Evolutionary conservation across 2,329 filamentous ascomycete genomes (phyloP), one percentile per base, ranked within the genome.

Genomic region (Penicillium capsulatum): DNA sequence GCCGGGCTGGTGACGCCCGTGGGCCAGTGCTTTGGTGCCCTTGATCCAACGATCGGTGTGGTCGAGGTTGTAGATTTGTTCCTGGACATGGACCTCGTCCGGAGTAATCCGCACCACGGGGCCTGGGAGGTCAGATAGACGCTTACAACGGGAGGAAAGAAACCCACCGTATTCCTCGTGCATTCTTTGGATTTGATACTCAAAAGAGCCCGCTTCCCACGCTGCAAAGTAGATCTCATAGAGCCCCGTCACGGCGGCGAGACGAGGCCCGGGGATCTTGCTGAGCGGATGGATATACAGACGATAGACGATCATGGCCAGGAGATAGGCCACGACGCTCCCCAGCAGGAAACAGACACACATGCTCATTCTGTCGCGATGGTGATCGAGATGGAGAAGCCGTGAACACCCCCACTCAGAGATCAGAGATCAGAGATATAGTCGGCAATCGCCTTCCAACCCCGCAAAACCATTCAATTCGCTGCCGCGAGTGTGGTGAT

Each of bases 51-150:
- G 7, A 29, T 54, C 46, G 11, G 39, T 42, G 26, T 40, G 22
- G 7, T 17, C 34, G 3, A 33, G 24, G 11, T 43, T 35, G 11
- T 36, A 30, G 15, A 42, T 36, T 15, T 45, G 43, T 15, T 54
- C 50, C 32, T 47, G 40, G 11, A 53, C 36, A n/a, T 55, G 52
- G 1, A 55, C 28, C 24, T 55, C 52, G 9, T 55, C 47, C 1
- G 52, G 52, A 3, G 43, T 54, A 16, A 55, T 55, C 29, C 52
- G 52, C 15, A 55, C 47, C 7, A 55, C 44, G 1, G 51, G 49
- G 7, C 52, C 52, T 55, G 16, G 7, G 24, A 11, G 16, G 6
- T 11, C 20, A 17, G 22, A 9, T 24, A 7, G 13, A 11, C 11
- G 15, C 28, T 7, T 14, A 14, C 26, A 6, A 4, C 26, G 13